Evolutionary conservation across 805 yeast species (phyloP).

Genomic region (Hanseniaspora thailandica): DNA sequence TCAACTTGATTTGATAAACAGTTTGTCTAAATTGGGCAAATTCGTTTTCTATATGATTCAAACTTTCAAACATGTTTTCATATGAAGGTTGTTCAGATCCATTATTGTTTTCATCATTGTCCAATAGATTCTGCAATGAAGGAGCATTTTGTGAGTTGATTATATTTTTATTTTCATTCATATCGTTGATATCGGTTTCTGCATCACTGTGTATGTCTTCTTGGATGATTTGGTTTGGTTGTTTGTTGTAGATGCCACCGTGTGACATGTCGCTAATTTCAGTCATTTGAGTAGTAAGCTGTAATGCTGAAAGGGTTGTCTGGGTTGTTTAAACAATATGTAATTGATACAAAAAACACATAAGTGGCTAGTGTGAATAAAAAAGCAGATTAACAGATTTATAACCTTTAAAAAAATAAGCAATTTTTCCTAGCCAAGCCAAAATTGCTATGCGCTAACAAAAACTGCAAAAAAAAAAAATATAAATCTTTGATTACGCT

Average conservation of each 20-base stretch:
- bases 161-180: neutral
- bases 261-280: neutral
- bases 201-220: constrained; percentile 48
- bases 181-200: constrained; percentile 15
- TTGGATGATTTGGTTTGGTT: neutral
- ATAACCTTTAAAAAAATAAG: too few relatives aligned
- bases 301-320: too few relatives aligned
- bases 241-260: neutral
- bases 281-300: neutral
- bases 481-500: too few relatives aligned
- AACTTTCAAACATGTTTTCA: constrained; percentile 38
- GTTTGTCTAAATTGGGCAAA: constrained; percentile 80
- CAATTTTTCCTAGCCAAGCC: too few relatives aligned
- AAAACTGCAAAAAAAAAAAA: too few relatives aligned
- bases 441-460: too few relatives aligned
- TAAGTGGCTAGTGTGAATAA: too few relatives aligned
- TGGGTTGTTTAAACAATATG: too few relatives aligned
- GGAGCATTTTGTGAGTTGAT: neutral
- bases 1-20: constrained; percentile 71
- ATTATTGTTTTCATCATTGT: constrained; percentile 21
- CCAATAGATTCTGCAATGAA: constrained; percentile 6
- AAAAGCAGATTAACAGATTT: too few relatives aligned
- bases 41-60: constrained; percentile 60
- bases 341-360: too few relatives aligned
- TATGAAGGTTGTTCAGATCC: constrained; percentile 22